These are phyloP conservation scores for Stevia rebaudiana DNA, from an alignment of 140 eudicot species.

Conservation along the genomic window DNA sequence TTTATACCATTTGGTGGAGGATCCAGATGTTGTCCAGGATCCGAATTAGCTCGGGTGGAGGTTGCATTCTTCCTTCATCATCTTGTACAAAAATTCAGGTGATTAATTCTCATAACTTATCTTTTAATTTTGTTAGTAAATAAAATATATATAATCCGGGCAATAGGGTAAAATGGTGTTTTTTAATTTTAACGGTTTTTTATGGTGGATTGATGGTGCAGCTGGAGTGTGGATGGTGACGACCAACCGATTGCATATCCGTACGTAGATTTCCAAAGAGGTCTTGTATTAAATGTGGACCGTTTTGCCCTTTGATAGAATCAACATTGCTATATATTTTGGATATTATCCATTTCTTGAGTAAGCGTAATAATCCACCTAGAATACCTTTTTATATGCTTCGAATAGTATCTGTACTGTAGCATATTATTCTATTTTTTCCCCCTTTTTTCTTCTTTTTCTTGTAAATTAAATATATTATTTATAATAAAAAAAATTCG, in stretches of 20 bases:
- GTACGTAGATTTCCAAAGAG: slow-evolving; percentile 59
- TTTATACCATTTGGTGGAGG: slow-evolving; percentile 87
- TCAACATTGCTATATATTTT: slow-evolving; percentile 15
- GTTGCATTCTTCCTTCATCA: slow-evolving; percentile 83
- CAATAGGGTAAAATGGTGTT: background rate
- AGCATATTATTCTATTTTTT: slow-evolving; percentile 10
- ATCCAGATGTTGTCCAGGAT: slow-evolving; percentile 77
- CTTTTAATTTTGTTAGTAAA: background rate
- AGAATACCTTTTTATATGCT: slow-evolving; percentile 10
- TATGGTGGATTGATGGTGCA: too few species aligned
- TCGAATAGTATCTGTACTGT: slow-evolving; percentile 10
- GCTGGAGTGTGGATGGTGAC: slow-evolving; percentile 59
- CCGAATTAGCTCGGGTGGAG: slow-evolving; percentile 75
- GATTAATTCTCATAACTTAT: slow-evolving; percentile 8
- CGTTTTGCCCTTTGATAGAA: slow-evolving; percentile 25
- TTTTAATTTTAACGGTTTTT: background rate
- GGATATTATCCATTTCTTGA: slow-evolving; percentile 24
- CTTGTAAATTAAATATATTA: slow-evolving; percentile 21
- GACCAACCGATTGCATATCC: slow-evolving; percentile 71
- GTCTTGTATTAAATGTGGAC: slow-evolving; percentile 42
- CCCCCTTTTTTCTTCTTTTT: background rate
- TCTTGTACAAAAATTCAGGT: slow-evolving; percentile 63
- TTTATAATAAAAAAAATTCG: background rate
- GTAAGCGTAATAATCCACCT: slow-evolving; percentile 13
- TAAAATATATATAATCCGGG: background rate